Base-by-base conservation (phyloP, 768 basidiomycete genomes). In the Psilocybe tampanensis region DNA sequence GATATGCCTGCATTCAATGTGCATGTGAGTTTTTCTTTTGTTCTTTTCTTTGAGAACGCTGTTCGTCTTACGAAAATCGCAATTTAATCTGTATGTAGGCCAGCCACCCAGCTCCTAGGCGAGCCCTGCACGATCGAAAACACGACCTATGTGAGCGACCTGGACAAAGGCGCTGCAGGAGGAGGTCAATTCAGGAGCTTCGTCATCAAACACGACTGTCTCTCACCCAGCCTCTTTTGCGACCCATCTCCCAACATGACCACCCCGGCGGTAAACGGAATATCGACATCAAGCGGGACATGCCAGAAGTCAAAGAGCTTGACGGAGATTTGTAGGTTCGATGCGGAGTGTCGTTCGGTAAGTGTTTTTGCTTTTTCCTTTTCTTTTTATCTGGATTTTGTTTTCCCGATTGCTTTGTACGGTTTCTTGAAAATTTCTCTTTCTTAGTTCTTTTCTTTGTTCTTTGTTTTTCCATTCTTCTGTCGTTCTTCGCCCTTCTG, bases 191-290 rank as follows among this genome's bases (percentile, higher is more conserved):
- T 76, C 65, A 75, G 73, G 17, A 81, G 78, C 60, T 75, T 79
- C 54, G 73, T 88, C n/a, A 77, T 79, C 22, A 74, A 86, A 50
- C 76, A 81, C 63, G 86, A 89, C 66, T 89, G 87, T 66, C 74
- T 72, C 13, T 77, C 76, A 4, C 76, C 82, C 2, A 72, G 69
- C 11, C 69, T 83, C 8, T 87, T 82, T 68, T 89, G 88, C 66
- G 82, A 84, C 56, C 72, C 76, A n/a, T n/a, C n/a, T n/a, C n/a
- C n/a, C n/a, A n/a, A n/a, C n/a, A n/a, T n/a, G n/a, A n/a, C n/a
- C n/a, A n/a, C n/a, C n/a, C n/a, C n/a, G n/a, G n/a, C n/a, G n/a
- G n/a, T n/a, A n/a, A n/a, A n/a, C n/a, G n/a, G n/a, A n/a, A n/a
- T n/a, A n/a, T n/a, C n/a, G n/a, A n/a, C n/a, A n/a, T n/a, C n/a